Percentiles rank a stretch among this genome's conserved stretches.
phyloP scores from a whole-genome alignment of 2,329 filamentous ascomycete species.

The Diaporthe longicolla region DNA sequence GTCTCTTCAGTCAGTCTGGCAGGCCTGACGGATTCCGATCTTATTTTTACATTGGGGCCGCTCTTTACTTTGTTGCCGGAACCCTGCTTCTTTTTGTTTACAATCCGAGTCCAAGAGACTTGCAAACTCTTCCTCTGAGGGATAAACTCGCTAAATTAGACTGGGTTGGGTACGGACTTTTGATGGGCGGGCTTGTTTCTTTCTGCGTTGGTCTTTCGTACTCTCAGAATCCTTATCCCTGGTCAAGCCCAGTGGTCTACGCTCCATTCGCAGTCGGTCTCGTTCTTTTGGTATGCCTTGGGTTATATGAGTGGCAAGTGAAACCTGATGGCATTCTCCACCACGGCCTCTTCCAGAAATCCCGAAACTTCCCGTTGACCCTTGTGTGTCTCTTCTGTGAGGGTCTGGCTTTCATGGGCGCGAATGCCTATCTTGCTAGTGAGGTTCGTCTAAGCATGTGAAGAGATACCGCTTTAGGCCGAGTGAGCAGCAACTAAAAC shows the following conservation, averaged over 20 bases:
- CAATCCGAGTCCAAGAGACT: constrained; percentile 2
- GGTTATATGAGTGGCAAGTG: constrained; percentile 7
- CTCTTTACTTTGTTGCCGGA: not conserved
- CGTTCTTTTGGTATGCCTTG: not conserved
- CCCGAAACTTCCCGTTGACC: constrained; percentile 1
- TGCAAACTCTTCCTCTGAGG: constrained; percentile 1
- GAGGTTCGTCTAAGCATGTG: not conserved
- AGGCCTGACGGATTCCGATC: constrained; percentile 7
- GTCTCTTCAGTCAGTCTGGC: constrained; percentile 11
- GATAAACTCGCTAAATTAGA: constrained; percentile 1
- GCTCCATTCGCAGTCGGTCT: constrained; percentile 4
- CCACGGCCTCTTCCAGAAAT: constrained; percentile 15
- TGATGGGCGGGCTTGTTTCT: constrained; percentile 4
- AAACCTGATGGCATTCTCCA: constrained; percentile 7
- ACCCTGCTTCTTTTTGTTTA: not conserved
- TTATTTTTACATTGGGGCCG: constrained; percentile 19
- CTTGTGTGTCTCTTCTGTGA: constrained; percentile 20
- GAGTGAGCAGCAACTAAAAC: not conserved
- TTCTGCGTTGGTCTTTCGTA: constrained; percentile 14
- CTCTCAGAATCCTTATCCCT: constrained; percentile 9
- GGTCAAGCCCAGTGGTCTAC: constrained; percentile 18
- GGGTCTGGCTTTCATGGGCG: constrained; percentile 13
- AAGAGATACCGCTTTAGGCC: too few relatives aligned
- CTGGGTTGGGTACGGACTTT: constrained; percentile 8
- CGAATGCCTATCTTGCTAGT: constrained; percentile 11